Evolutionary conservation across 192 early-diverging fungal species (phyloP).

Genomic region (Mycoemilia scoparia): DNA sequence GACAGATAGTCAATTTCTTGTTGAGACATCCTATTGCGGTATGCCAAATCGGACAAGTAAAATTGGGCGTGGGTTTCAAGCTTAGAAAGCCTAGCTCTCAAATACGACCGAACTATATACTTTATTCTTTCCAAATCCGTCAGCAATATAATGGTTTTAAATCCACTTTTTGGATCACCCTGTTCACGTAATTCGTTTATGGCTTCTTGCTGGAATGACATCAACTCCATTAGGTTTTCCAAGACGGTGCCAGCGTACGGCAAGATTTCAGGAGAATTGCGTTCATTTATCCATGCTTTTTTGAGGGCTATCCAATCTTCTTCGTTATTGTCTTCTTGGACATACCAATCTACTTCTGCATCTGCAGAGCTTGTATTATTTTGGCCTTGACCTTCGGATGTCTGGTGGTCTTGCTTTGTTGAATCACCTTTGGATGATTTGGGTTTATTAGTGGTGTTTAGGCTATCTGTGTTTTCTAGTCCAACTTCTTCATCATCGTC

Average conservation of each 20-base stretch:
- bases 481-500: constrained; percentile 3
- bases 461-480: too few relatives aligned
- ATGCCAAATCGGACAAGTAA: constrained; percentile 7
- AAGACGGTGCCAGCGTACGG: constrained; percentile 17
- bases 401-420: not conserved
- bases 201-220: constrained; percentile 19
- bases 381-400: not conserved
- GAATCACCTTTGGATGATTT: not conserved
- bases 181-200: too few relatives aligned
- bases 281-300: constrained; percentile 19
- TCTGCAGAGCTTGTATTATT: not conserved
- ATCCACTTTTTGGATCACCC: constrained; percentile 4
- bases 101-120: constrained; percentile 24
- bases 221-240: constrained; percentile 28
- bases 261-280: constrained; percentile 14
- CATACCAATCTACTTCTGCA: not conserved
- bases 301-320: constrained; percentile 10
- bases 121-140: constrained; percentile 25
- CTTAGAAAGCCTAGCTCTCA: constrained; percentile 16
- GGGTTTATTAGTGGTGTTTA: too few relatives aligned
- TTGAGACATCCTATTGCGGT: constrained; percentile 15
- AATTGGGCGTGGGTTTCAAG: constrained; percentile 12
- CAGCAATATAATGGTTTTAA: constrained; percentile 13
- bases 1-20: constrained; percentile 17
- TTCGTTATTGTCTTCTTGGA: not conserved